Evolutionary conservation across 2,329 filamentous ascomycete species (phyloP).

Genomic region (Trichoderma simmonsii): DNA sequence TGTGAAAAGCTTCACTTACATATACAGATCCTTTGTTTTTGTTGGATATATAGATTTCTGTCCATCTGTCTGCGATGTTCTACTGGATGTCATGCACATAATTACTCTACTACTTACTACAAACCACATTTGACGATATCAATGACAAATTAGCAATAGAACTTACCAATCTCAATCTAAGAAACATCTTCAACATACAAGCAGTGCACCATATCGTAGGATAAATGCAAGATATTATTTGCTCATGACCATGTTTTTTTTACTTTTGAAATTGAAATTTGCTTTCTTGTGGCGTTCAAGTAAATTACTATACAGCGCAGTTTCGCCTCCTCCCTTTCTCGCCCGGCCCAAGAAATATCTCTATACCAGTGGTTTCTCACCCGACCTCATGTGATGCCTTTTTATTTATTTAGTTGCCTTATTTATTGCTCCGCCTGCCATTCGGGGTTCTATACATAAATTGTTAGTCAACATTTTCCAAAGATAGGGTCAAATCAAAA

Average conservation of each 20-base stretch:
- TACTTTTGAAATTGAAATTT: neutral
- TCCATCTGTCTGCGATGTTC: neutral
- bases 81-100: neutral
- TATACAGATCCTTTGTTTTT: neutral
- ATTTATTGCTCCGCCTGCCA: constrained; percentile 40
- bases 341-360: constrained; percentile 21
- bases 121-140: neutral
- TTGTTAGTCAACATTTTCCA: neutral
- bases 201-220: neutral
- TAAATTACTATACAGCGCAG: constrained; percentile 37
- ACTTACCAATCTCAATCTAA: neutral
- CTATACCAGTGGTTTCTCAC: neutral
- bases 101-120: neutral
- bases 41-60: neutral
- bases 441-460: constrained; percentile 35
- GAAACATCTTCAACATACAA: neutral
- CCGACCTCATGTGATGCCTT: neutral
- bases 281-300: constrained; percentile 23
- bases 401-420: constrained; percentile 28
- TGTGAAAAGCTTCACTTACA: neutral
- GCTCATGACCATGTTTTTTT: constrained; percentile 22
- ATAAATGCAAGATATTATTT: constrained; percentile 21
- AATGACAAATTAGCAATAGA: neutral
- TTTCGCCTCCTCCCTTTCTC: constrained; percentile 19
- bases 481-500: neutral